Conservation (phyloP, 78 protist species). For the slime mould (Dictyostelium discoideum) region DNA sequence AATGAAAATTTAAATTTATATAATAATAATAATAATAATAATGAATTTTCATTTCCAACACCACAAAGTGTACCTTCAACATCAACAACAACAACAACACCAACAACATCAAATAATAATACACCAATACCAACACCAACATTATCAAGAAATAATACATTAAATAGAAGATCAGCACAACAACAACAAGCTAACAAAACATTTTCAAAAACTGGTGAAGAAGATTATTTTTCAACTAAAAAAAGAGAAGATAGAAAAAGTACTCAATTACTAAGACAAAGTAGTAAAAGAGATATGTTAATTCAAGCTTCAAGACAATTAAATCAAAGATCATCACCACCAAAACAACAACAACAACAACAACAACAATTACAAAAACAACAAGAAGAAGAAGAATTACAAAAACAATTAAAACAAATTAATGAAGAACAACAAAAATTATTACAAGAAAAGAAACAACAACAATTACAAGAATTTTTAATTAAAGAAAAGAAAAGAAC, state of each 20-base stretch:
- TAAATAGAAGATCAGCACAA: neutral
- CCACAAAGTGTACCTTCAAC: neutral
- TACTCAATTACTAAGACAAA: slow-evolving; percentile 15
- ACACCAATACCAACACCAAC: slow-evolving; percentile 12
- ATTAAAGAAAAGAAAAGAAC: slow-evolving; percentile 43
- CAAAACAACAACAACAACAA: neutral
- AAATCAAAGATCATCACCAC: neutral
- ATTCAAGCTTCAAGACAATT: slow-evolving; percentile 38
- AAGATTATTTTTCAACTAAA: neutral
- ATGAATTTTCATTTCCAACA: neutral
- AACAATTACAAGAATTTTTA: slow-evolving; percentile 4
- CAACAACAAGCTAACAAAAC: neutral
- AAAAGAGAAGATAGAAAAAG: slow-evolving; percentile 47
- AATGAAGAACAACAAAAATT: neutral
- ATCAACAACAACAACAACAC: neutral
- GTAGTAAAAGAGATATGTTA: slow-evolving; percentile 47
- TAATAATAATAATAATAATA: neutral
- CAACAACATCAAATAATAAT: neutral
- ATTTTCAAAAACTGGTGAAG: slow-evolving; percentile 32
- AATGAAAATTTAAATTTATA: neutral
- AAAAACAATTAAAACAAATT: neutral
- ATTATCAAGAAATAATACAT: slow-evolving; percentile 7
- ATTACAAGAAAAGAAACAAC: neutral
- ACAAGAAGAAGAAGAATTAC: neutral
- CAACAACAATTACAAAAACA: neutral